Evolutionary conservation across 164 flowering plant genomes (phyloP), one percentile per base, ranked within the genome.

Genomic region (Magnolia kwangsiensis): DNA sequence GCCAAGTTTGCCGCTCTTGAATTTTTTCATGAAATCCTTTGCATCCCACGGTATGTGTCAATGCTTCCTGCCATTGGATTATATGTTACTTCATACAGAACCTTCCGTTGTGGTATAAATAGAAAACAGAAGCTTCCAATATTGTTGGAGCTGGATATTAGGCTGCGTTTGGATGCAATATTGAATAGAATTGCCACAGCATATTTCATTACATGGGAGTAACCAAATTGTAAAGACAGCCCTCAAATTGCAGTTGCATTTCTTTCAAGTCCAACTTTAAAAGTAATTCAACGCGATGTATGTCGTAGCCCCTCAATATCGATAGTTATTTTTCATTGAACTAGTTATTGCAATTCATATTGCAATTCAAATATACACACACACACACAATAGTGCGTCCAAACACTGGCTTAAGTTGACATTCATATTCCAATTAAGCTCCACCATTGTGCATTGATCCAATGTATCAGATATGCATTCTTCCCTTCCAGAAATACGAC

Each of bases 1-100:
- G 92, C 92, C 63, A 82, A 78, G 78, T 73, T 78, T 31, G 76
- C 76, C 19, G 91, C 90, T 14, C 86, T 92, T 19, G 89, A 88
- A 67, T 87, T 89, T 73, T 89, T 91, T 51, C 87, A 89, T 83
- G 95, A 92, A 82, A 72, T 92, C 50, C 90, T 90, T 65, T 69
- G 83, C 51, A 79, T 89, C 65, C 97, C 97, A 80, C 70, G 95
- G 97, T 92, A 89, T 51, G 82, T 73, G 29, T 6, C 7, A 20
- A 63, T 4, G 65, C 65, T 3, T n/a, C 21, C 21, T 7, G 21
- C 18, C 8, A 0, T 63, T n/a, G 21, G 21, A 63, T 63, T 63
- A 63, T 21, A 63, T 9, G 23, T 63, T 63, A 63, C 23, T 63
- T 63, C 19, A 63, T 63, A 63, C n/a, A 18, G 21, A 18, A 9